Percentiles rank a stretch among this genome's conserved stretches.
phyloP scores from a whole-genome alignment of 768 basidiomycete genomes.

The Lyophyllum shimeji region DNA sequence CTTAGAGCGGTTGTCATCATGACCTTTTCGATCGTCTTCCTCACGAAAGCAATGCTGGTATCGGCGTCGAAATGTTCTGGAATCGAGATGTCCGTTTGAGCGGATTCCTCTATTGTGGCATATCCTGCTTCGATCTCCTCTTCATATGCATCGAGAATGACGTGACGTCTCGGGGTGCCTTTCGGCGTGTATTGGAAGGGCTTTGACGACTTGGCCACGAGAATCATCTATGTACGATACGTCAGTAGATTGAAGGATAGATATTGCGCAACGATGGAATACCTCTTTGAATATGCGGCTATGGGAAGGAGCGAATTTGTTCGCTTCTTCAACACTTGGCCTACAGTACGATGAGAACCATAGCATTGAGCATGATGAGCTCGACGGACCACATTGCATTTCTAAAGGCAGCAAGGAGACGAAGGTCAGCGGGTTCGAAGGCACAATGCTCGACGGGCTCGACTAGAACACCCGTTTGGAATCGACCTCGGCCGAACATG shows the following conservation, averaged over 20 bases:
- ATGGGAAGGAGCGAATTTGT: conserved; percentile 38
- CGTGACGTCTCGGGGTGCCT: conserved; percentile 33
- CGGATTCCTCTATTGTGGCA: conserved; percentile 27
- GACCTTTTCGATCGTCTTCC: conserved; percentile 32
- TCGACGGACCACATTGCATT: conserved; percentile 33
- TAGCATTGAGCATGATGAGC: neutral
- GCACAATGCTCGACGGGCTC: conserved; percentile 27
- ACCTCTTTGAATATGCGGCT: conserved; percentile 48
- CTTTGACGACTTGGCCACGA: conserved; percentile 33
- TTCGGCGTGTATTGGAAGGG: conserved; percentile 29
- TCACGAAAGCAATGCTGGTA: conserved; percentile 27
- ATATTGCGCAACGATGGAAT: neutral
- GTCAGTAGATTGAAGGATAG: neutral
- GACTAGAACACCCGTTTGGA: conserved; percentile 40
- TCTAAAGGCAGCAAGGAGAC: conserved; percentile 28
- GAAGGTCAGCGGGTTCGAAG: conserved; percentile 31
- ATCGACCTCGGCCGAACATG: conserved; percentile 41
- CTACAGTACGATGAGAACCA: conserved; percentile 18
- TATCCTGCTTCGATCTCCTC: conserved; percentile 40
- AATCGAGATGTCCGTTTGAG: conserved; percentile 23
- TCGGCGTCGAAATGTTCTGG: conserved; percentile 25
- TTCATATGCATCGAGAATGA: conserved; percentile 35
- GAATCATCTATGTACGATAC: conserved; percentile 36
- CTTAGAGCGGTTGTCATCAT: conserved; percentile 18
- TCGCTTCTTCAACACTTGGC: conserved; percentile 39